phyloP scores from a whole-genome alignment of 306 rosid species.

The Pterocarpus macrocarpus region DNA sequence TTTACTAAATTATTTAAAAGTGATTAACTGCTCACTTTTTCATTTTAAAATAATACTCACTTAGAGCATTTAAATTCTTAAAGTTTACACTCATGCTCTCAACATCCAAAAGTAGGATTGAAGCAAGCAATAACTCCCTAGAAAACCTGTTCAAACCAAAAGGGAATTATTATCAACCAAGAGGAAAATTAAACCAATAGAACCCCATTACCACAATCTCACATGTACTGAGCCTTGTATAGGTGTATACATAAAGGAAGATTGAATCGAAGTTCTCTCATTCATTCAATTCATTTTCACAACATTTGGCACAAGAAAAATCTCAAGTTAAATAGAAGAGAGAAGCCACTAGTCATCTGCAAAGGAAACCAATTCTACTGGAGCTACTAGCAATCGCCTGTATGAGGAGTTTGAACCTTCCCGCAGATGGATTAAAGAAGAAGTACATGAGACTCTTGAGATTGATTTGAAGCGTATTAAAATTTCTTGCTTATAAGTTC shows the following conservation, averaged over 20 bases:
- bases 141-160: constrained; percentile 37
- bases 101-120: constrained; percentile 21
- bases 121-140: constrained; percentile 5
- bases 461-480: constrained; percentile 58
- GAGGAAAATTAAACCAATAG: constrained; percentile 18
- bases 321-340: too few species aligned
- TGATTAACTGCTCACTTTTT: too few species aligned
- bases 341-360: too few species aligned
- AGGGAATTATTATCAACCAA: constrained; percentile 50
- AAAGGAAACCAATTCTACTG: too few species aligned
- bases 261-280: background rate
- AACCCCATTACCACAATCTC: background rate
- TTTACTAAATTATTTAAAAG: too few species aligned
- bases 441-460: constrained; percentile 44
- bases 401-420: too few species aligned
- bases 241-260: constrained; percentile 40
- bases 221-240: background rate
- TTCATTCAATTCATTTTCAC: too few species aligned
- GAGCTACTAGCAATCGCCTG: too few species aligned
- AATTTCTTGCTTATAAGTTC: constrained; percentile 5
- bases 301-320: too few species aligned
- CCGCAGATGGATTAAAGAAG: constrained; percentile 46
- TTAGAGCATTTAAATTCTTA: too few species aligned
- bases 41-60: too few species aligned
- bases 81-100: constrained; percentile 8